Conservation (phyloP, 1,139 yeast genomes). For the Blastobotrys ciferrii region DNA sequence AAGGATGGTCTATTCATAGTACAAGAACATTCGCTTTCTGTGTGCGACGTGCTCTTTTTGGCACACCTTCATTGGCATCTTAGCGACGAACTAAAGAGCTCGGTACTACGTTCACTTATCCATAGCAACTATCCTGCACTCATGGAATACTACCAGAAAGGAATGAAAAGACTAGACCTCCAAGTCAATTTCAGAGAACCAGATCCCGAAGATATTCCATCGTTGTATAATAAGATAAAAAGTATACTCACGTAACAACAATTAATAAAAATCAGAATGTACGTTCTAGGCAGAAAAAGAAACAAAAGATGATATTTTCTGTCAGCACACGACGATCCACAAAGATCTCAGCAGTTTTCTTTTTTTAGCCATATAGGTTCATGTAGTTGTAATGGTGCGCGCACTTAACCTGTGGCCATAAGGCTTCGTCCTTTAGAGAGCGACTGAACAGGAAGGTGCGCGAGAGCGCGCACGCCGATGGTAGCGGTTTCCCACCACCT, state of each 20-base stretch:
- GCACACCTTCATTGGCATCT: slow-evolving; percentile 31
- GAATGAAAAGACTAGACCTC: slow-evolving; percentile 7
- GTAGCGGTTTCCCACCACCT: background rate
- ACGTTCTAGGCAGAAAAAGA: too few species aligned
- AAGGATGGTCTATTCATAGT: background rate
- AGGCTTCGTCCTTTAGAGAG: too few species aligned
- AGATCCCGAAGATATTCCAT: background rate
- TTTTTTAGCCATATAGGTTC: too few species aligned
- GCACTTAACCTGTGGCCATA: too few species aligned
- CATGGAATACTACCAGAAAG: slow-evolving; percentile 1
- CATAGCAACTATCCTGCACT: slow-evolving; percentile 1
- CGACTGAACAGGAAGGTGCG: too few species aligned
- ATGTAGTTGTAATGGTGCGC: background rate
- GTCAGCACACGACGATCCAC: too few species aligned
- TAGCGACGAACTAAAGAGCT: slow-evolving; percentile 1
- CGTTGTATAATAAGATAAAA: slow-evolving; percentile 1
- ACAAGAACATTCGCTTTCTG: slow-evolving; percentile 4
- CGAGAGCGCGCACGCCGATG: too few species aligned
- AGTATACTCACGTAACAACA: background rate
- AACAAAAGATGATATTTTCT: too few species aligned
- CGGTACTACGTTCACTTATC: background rate
- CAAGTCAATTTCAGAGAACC: background rate
- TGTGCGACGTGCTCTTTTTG: slow-evolving; percentile 27
- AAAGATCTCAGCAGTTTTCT: too few species aligned
- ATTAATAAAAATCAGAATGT: too few species aligned